Base-by-base conservation (phyloP, 805 yeast genomes). In the Starmerella apicola region DNA sequence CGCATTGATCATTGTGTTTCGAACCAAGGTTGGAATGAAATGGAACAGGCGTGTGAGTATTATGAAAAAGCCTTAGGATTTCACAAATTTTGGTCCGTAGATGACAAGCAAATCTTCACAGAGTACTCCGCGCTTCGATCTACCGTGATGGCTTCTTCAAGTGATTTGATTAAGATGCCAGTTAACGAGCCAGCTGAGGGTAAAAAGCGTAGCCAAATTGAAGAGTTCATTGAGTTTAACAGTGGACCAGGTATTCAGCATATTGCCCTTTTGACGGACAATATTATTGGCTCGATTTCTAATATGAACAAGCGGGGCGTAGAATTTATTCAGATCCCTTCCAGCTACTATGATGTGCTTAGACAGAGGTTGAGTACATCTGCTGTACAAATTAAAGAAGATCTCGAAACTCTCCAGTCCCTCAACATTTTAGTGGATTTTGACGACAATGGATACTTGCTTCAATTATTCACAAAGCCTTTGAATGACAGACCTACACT, bases 171-270 rank as follows among this genome's bases (percentile, higher is more conserved):
- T 47, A 80, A 81, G 56, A 76, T 83, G 74, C 94, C 94, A 13
- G 71, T 83, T 36, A 83, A 82, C 58, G 93, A 83, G 57, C 94
- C 95, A 0, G 88, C 84, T 0, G 56, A 63, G 36, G 83, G 86
- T 1, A 56, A 63, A 31, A 69, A 70, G 54, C 72, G 66, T 53
- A 76, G 86, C 3, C 94, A 83, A 54, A 78, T 83, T 43, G 93
- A 82, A 58, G 95, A 83, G 58, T 83, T 78, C 54, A 59, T 78
- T 46, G 79, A 76, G 38, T 83, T 65, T 52, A 69, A 81, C 56
- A 71, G 72, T 35, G 94, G 94, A 0, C 80, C 93, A 0, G 94
- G 94, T 3, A 71, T 84, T 26, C 94, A 83, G 60, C 94, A 83
- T 54, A 63, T 83, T 52, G 94, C 94, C 0, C 56, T 83, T 19